Evolutionary conservation across 2,329 filamentous ascomycete species (phyloP).

Genomic region (Fusarium agapanthi): DNA sequence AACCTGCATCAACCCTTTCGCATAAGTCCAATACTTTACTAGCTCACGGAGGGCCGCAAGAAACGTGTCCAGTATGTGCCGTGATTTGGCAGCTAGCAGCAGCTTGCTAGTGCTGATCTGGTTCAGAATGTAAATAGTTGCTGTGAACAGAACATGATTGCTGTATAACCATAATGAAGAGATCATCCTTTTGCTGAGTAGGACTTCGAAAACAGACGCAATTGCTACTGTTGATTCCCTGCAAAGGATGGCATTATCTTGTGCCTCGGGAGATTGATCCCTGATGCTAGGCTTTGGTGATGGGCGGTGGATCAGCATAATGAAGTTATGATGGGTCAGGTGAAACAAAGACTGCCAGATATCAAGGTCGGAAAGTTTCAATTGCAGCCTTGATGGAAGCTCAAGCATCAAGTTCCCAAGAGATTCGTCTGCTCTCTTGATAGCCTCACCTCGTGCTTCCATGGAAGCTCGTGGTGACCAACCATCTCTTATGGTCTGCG

Average conservation of each 20-base stretch:
- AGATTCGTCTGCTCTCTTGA: background rate
- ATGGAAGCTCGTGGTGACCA: background rate
- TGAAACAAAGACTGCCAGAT: constrained; percentile 1
- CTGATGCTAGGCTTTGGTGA: background rate
- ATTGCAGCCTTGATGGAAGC: background rate
- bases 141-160: constrained; percentile 7
- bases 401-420: background rate
- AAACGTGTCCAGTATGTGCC: background rate
- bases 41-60: background rate
- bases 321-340: background rate
- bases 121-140: constrained; percentile 8
- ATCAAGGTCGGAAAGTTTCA: background rate
- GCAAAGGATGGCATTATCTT: background rate
- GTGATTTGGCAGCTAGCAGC: background rate
- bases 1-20: background rate
- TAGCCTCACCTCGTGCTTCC: background rate
- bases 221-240: constrained; percentile 5
- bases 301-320: background rate
- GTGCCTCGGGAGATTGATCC: rapidly evolving
- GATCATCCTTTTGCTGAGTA: background rate
- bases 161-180: constrained; percentile 12
- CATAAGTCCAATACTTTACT: constrained; percentile 8
- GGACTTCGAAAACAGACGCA: background rate
- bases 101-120: background rate
- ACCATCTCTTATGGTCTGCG: background rate